Percentiles rank a stretch among this genome's conserved stretches.
phyloP scores from a whole-genome alignment of 1,139 yeast species.

The Blastobotrys ciferrii region DNA sequence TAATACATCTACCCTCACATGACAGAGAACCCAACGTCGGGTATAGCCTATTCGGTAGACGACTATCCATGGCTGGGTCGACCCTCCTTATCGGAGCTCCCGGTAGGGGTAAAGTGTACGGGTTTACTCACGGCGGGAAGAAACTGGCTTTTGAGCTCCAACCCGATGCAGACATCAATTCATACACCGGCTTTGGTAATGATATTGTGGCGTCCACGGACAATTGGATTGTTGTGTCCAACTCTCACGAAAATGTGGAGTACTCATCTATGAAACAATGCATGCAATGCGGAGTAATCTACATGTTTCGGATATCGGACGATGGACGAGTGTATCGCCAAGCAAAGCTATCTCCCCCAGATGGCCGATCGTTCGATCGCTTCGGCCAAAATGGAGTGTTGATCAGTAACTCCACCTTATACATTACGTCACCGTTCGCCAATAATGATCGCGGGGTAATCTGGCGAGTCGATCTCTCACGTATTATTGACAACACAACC shows the following conservation, averaged over 20 bases:
- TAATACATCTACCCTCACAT: background rate
- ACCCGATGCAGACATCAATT: background rate
- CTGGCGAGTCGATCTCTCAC: constrained; percentile 36
- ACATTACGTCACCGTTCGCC: constrained; percentile 43
- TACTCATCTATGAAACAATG: constrained; percentile 20
- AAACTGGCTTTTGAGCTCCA: constrained; percentile 5
- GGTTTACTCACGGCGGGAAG: constrained; percentile 21
- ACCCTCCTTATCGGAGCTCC: constrained; percentile 34
- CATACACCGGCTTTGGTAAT: constrained; percentile 32
- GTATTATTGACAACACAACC: constrained; percentile 24
- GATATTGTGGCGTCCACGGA: constrained; percentile 26
- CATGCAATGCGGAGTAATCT: constrained; percentile 41
- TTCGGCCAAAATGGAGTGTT: constrained; percentile 39
- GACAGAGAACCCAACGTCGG: constrained; percentile 1
- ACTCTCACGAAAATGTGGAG: constrained; percentile 23
- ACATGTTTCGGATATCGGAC: constrained; percentile 35
- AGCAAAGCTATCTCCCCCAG: constrained; percentile 18
- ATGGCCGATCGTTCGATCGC: constrained; percentile 26
- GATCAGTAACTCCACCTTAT: constrained; percentile 30
- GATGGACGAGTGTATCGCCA: constrained; percentile 11
- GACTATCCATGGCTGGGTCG: background rate
- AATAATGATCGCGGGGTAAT: constrained; percentile 44
- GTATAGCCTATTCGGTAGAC: constrained; percentile 26
- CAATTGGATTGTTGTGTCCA: constrained; percentile 30
- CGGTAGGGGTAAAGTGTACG: constrained; percentile 32